Percentiles rank a stretch among this genome's conserved stretches.
These are phyloP conservation scores for Anisodus tanguticus DNA, from an alignment of 257 asterid species.

Conservation along the genomic window DNA sequence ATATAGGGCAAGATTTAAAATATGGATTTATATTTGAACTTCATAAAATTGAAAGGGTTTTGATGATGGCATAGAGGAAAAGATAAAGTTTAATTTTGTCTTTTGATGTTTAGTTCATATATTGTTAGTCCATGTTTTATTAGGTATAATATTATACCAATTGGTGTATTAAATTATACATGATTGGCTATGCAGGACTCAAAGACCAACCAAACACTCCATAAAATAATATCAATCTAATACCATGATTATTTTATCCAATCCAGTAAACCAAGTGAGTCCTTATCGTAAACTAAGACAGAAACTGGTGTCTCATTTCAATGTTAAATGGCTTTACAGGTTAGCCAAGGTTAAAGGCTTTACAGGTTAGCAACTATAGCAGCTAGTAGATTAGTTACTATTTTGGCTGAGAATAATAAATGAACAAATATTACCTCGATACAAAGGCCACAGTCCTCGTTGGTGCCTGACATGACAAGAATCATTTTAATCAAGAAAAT, in stretches of 20 bases:
- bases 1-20: slow-evolving; percentile 2
- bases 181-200: slow-evolving; percentile 16
- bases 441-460: slow-evolving; percentile 94
- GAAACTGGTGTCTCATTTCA: neutral
- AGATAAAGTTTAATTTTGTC: neutral
- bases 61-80: neutral
- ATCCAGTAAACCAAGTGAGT: neutral
- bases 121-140: neutral
- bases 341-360: slow-evolving; percentile 5
- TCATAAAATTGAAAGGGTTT: neutral
- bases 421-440: slow-evolving; percentile 71
- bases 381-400: neutral
- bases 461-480: slow-evolving; percentile 59
- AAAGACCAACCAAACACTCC: neutral
- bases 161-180: neutral
- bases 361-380: slow-evolving; percentile 7
- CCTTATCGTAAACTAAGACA: neutral
- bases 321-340: neutral
- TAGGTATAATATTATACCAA: neutral
- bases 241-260: neutral
- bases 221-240: neutral
- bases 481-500: slow-evolving; percentile 5
- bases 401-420: slow-evolving; percentile 1
- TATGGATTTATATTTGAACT: neutral
- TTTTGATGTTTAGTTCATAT: neutral